Evolutionary conservation across 2,329 filamentous ascomycete species (phyloP), one percentile per base, ranked within the genome.

Genomic region (Neopestalotiopsis rosae): DNA sequence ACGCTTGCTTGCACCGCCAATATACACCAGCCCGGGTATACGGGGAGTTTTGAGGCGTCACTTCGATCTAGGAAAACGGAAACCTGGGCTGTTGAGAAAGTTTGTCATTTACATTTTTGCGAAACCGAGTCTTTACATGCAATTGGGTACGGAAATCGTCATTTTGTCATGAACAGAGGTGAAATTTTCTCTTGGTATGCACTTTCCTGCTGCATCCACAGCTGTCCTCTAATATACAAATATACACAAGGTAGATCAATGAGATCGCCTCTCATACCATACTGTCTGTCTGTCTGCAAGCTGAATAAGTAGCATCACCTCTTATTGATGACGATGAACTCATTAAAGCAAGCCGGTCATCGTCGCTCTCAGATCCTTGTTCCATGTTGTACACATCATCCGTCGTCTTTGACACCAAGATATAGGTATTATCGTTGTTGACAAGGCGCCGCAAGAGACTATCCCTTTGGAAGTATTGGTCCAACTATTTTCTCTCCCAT

Each of bases 101-200:
- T 17, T 52, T n/a, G 17, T 17, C 5, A 9, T 17, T 3, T 17
- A 52, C 20, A 24, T 7, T 52, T 52, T 17, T n/a, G 9, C 9
- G 6, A 9, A 52, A n/a, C 45, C 4, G 14, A 9, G 6, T 20
- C 45, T 52, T n/a, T 52, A 17, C 17, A n/a, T 52, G 6, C n/a
- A 3, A n/a, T 38, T 56, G 49, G 17, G 24, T 63, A 20, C 10
- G 5, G 32, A 63, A n/a, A 30, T 20, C n/a, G n/a, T 40, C 12
- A 32, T 28, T 28, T 61, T 17, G 34, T 63, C 32, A 52, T 63
- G 32, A 63, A 63, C 13, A 42, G 61, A 63, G 61, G 24, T 63
- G 61, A 63, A 63, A 63, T 63, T 42, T 63, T 59, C 6, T 52
- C 45, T n/a, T 24, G 45, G 17, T 17, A 17, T 52, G 45, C 45